A percentile compares a stretch with the other conserved stretches of the same genome.
Evolutionary conservation across 495 filamentous ascomycete species (phyloP).

Genomic region (Filosporella fistucella): DNA sequence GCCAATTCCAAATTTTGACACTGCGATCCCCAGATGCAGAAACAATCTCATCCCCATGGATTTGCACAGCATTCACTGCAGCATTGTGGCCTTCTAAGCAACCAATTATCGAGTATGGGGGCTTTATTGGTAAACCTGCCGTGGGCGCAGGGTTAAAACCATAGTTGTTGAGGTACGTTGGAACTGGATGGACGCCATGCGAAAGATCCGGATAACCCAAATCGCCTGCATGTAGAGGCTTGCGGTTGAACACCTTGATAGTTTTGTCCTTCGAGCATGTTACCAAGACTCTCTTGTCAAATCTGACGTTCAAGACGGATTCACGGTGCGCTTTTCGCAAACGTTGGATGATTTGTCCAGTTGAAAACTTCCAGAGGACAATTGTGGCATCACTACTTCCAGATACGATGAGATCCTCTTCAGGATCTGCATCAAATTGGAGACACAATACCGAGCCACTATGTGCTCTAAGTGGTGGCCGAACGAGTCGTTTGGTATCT

Average conservation of each 20-base stretch:
- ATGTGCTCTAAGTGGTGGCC: conserved; percentile 71
- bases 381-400: conserved; percentile 89
- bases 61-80: conserved; percentile 94
- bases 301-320: conserved; percentile 92
- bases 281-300: conserved; percentile 84
- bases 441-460: conserved; percentile 86
- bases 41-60: conserved; percentile 80
- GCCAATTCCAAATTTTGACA: conserved; percentile 92
- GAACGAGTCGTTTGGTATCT: conserved; percentile 68
- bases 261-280: conserved; percentile 97
- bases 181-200: conserved; percentile 50
- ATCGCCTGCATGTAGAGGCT: conserved; percentile 60
- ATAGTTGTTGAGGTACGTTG: conserved; percentile 40
- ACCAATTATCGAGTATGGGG: conserved; percentile 73
- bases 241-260: conserved; percentile 92
- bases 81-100: conserved; percentile 77
- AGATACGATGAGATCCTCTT: conserved; percentile 87
- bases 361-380: conserved; percentile 91
- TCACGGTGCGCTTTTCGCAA: conserved; percentile 76
- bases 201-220: conserved; percentile 55
- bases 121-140: conserved; percentile 40
- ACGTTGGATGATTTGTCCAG: conserved; percentile 70
- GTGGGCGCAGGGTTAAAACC: conserved; percentile 41
- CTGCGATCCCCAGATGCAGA: conserved; percentile 90
- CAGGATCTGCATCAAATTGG: conserved; percentile 89